phyloP scores from a whole-genome alignment of 2,329 filamentous ascomycete species.

The Clonostachys chloroleuca region DNA sequence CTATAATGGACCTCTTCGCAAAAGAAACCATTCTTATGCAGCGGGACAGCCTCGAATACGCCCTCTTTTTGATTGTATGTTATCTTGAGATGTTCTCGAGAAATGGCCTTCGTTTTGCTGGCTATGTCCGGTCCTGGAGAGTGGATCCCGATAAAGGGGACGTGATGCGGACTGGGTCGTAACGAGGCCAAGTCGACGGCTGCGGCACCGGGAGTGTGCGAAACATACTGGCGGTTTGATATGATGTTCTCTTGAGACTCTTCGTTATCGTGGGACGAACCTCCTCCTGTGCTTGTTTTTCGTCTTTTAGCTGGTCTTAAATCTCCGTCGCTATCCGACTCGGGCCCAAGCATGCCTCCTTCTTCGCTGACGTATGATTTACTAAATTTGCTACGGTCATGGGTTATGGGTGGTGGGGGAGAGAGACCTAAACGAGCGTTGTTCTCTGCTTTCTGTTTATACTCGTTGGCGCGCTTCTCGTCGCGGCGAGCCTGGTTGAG shows the following conservation, averaged over 20 bases:
- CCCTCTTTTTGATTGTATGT: slow-evolving; percentile 60
- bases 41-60: slow-evolving; percentile 59
- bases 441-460: slow-evolving; percentile 38
- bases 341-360: slow-evolving; percentile 63
- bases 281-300: slow-evolving; percentile 36
- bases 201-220: slow-evolving; percentile 54
- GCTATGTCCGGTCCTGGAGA: slow-evolving; percentile 60
- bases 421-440: slow-evolving; percentile 43
- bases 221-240: slow-evolving; percentile 55
- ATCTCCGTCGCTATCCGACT: slow-evolving; percentile 52
- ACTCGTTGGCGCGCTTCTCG: slow-evolving; percentile 40
- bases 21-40: slow-evolving; percentile 66
- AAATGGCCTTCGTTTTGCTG: slow-evolving; percentile 66
- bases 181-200: slow-evolving; percentile 56
- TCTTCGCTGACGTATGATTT: slow-evolving; percentile 66
- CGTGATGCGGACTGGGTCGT: slow-evolving; percentile 55
- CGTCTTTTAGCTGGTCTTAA: slow-evolving; percentile 41
- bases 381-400: slow-evolving; percentile 50
- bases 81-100: slow-evolving; percentile 69
- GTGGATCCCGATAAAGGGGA: slow-evolving; percentile 68
- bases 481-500: slow-evolving; percentile 49
- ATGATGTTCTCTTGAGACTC: slow-evolving; percentile 41
- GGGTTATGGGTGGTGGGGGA: slow-evolving; percentile 42
- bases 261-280: slow-evolving; percentile 35
- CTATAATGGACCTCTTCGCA: slow-evolving; percentile 53